Conservation (phyloP, 2,329 filamentous ascomycete species). For the Penicillium freii region DNA sequence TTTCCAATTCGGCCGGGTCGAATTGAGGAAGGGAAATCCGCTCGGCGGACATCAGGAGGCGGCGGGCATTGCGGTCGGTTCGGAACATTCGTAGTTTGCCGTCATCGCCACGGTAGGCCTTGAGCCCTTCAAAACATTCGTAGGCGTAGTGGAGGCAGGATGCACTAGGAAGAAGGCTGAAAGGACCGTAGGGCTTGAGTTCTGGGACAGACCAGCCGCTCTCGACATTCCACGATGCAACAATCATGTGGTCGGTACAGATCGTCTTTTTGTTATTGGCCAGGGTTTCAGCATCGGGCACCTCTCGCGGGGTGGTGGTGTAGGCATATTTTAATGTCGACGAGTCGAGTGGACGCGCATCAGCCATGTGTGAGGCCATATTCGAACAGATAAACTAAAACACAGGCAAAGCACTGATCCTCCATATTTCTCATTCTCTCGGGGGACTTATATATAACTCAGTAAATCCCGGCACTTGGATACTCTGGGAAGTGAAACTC, state of each 20-base stretch:
- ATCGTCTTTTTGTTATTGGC: not conserved
- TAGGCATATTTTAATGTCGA: not conserved
- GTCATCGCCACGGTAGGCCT: constrained; percentile 65
- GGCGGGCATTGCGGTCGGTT: constrained; percentile 63
- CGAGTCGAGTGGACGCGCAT: not conserved
- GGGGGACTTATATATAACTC: no score
- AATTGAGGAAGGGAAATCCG: constrained; percentile 73
- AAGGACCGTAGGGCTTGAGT: constrained; percentile 57
- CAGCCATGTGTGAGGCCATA: not conserved
- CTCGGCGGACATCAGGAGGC: constrained; percentile 52
- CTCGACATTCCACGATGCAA: constrained; percentile 60
- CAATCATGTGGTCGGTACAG: constrained; percentile 73
- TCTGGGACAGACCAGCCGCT: constrained; percentile 68
- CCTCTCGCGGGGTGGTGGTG: not conserved
- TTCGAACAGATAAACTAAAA: not conserved
- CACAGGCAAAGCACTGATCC: no score
- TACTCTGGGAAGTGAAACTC: no score
- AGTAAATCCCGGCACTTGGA: no score
- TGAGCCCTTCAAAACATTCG: constrained; percentile 80
- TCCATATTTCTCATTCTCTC: no score
- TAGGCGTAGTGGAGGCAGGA: constrained; percentile 79
- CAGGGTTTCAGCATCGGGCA: not conserved
- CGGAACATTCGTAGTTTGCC: constrained; percentile 70
- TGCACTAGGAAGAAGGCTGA: constrained; percentile 63
- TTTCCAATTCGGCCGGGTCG: constrained; percentile 65